Conservation (phyloP, 2,329 filamentous ascomycete species). For the Colletotrichum salicis region DNA sequence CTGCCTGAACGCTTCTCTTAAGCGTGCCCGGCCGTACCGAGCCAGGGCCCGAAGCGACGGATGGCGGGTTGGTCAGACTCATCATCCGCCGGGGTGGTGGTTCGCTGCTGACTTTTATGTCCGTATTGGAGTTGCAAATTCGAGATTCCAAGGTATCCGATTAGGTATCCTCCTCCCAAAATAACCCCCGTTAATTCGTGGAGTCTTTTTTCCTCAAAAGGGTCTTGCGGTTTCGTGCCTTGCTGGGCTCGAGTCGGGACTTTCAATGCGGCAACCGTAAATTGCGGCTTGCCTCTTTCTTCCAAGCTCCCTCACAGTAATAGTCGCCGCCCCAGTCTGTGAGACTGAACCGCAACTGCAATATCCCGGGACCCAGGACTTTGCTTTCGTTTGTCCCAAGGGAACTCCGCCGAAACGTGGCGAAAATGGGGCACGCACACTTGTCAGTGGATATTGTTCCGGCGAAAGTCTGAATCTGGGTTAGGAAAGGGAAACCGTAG, state of each 20-base stretch:
- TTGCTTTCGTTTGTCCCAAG: conserved; percentile 7
- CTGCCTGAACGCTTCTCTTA: conserved; percentile 69
- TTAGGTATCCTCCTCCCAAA: conserved; percentile 5
- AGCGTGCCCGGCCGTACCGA: conserved; percentile 56
- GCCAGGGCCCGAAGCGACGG: conserved; percentile 59
- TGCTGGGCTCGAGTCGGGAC: conserved; percentile 5
- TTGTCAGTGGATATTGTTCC: conserved; percentile 16
- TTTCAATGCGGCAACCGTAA: not conserved
- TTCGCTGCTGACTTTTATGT: conserved; percentile 23
- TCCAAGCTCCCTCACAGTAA: no score
- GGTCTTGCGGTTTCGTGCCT: conserved; percentile 7
- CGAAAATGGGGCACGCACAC: conserved; percentile 15
- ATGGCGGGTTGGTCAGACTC: conserved; percentile 66
- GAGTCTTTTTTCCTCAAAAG: not conserved
- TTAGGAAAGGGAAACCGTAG: conserved; percentile 2
- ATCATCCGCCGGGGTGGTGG: conserved; percentile 45
- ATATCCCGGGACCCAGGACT: conserved; percentile 21
- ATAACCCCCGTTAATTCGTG: not conserved
- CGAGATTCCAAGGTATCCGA: conserved; percentile 4
- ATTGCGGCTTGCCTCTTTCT: not conserved
- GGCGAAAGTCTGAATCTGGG: conserved; percentile 16
- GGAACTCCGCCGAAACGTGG: conserved; percentile 4
- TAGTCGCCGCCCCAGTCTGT: not conserved
- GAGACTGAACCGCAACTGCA: conserved; percentile 14
- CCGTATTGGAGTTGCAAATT: conserved; percentile 10